Evolutionary conservation across 768 basidiomycete genomes (phyloP), one percentile per base, ranked within the genome.

Genomic region (Kwoniella mangroviensis): DNA sequence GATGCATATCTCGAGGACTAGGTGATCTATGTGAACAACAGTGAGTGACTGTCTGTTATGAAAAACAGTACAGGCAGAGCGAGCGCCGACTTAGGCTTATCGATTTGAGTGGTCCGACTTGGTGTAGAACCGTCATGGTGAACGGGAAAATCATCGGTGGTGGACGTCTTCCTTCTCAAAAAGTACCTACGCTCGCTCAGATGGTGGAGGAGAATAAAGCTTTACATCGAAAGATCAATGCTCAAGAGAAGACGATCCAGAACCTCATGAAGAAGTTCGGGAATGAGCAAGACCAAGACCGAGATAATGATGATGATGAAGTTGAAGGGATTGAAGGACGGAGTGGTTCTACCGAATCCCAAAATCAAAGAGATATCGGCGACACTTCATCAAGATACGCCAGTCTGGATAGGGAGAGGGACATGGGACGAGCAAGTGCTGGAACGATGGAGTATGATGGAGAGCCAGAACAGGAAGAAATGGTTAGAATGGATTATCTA

Each of bases 11-110:
- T 15, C n/a, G 71, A 22, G 71, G 71, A 9, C 62, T 72, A 12
- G 66, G 62, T 24, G 71, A 72, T 10, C 55, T 72, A 59, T 72
- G 71, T 55, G 65, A 72, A 53, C 71, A 63, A 49, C 65, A 72
- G 71, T 71, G 58, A 65, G 69, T 67, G 7, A 12, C 6, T 2
- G 2, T 60, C 34, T 34, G 34, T 34, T 7, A 34, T 34, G 34
- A 7, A 34, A 34, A 6, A 34, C 34, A 34, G 34, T 34, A 34
- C 34, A 34, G 34, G 34, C 9, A 34, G 34, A 34, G 3, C 34
- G 34, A 34, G 34, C 34, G 9, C 6, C 6, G 34, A 34, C 34
- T 34, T 34, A 34, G 34, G 34, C 34, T 34, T 34, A 40, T 22
- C n/a, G 28, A 1, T 55, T 11, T 2, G 22, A 15, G 43, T 15